A percentile compares a stretch with the other conserved stretches of the same genome.
Conservation (phyloP, 2,329 filamentous ascomycete genomes). For the Ilyonectria mors-panacis region DNA sequence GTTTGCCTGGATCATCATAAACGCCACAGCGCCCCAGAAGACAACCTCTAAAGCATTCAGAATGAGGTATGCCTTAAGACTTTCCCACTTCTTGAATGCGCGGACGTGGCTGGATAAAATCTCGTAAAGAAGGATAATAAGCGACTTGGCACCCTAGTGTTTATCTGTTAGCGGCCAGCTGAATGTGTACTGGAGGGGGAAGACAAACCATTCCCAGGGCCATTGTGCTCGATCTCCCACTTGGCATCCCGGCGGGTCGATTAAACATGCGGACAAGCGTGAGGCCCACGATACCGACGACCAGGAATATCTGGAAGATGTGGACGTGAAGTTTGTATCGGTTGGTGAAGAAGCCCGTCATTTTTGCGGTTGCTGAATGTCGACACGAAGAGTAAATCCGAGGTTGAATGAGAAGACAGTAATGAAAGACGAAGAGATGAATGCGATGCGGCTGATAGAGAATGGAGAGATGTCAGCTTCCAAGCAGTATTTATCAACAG, state of each 20-base stretch:
- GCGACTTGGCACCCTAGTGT: slow-evolving; percentile 54
- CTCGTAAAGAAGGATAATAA: slow-evolving; percentile 59
- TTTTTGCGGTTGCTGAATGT: not conserved
- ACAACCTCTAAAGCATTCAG: slow-evolving; percentile 59
- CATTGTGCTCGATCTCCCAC: slow-evolving; percentile 20
- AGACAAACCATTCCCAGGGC: slow-evolving; percentile 23
- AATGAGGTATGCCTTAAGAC: slow-evolving; percentile 58
- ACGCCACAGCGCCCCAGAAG: slow-evolving; percentile 54
- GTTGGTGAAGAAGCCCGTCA: slow-evolving; percentile 14
- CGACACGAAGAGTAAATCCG: not conserved
- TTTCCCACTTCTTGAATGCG: slow-evolving; percentile 54
- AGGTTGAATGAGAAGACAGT: not conserved
- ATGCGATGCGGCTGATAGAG: not conserved
- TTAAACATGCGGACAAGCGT: slow-evolving; percentile 16
- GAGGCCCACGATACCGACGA: slow-evolving; percentile 5
- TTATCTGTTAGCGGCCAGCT: not conserved
- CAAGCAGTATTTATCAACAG: slow-evolving; percentile 19
- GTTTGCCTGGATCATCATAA: slow-evolving; percentile 28
- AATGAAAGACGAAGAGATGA: not conserved
- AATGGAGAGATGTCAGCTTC: not conserved
- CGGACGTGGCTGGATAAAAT: slow-evolving; percentile 54
- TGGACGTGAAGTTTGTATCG: slow-evolving; percentile 22
- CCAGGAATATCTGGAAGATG: slow-evolving; percentile 12
- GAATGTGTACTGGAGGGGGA: too few species aligned
- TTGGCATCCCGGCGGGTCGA: slow-evolving; percentile 2